Base-by-base conservation (phyloP, 805 yeast species). In the Teunomyces cretensis region DNA sequence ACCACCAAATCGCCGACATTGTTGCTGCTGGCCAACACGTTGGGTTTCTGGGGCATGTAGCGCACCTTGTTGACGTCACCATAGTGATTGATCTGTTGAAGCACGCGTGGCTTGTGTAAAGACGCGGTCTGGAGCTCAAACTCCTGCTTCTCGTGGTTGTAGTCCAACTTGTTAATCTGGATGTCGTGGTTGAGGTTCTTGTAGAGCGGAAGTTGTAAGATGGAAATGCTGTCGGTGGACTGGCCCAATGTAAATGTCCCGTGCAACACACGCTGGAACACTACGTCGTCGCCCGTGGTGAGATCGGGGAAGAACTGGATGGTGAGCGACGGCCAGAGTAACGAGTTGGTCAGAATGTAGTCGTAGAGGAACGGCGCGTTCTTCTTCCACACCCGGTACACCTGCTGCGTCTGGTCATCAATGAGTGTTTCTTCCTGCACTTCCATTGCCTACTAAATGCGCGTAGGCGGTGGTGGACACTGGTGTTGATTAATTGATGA, bases 41-140 rank as follows among this genome's bases (percentile, higher is more conserved):
- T 94, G 1, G 94, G 94, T 56, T 91, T 91, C 53, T 86, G 92
- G 0, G 96, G 96, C 82, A 87, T 79, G 55, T 78, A 80, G 30
- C 84, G 72, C 0, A 86, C 83, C 49, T 79, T 77, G 58, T 88
- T 88, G 45, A 90, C 83, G 51, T 85, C 94, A 2, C 88, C 90
- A 1, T 68, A 61, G 52, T 83, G 89, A 28, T 78, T 72, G n/a
- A 87, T 81, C 37, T 76, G 75, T 62, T 87, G 95, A 4, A 73
- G 49, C 5, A 56, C 60, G 32, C 60, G 57, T n/a, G 64, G 44
- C 47, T 64, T 65, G 38, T 57, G 57, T 45, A 58, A 60, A 0
- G 64, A 41, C 17, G 42, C 30, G 9, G 62, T 55, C 6, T 57
- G 54, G 33, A 70, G 44, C 50, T 70, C 75, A 41, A 72, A 70